Conservation (phyloP, 1,284 basidiomycete genomes). For the Pseudozyma hubeiensis region DNA sequence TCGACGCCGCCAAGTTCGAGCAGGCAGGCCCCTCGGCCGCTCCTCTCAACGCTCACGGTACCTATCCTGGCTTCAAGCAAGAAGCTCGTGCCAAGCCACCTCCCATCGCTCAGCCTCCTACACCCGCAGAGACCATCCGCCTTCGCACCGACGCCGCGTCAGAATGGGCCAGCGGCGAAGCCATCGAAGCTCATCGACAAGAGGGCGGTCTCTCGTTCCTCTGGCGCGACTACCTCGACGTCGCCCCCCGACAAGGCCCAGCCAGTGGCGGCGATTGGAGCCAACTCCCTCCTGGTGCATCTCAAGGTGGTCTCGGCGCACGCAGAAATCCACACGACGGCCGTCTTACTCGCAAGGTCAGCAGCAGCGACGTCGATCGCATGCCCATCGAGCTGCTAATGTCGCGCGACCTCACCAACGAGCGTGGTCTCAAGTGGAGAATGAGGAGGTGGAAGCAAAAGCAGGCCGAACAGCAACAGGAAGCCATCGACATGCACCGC, state of each 20-base stretch:
- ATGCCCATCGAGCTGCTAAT: conserved; percentile 68
- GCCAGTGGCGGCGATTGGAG: conserved; percentile 60
- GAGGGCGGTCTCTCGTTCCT: conserved; percentile 63
- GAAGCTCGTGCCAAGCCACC: conserved; percentile 44
- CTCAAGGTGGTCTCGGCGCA: conserved; percentile 27
- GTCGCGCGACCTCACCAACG: conserved; percentile 61
- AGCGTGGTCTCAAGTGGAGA: conserved; percentile 61
- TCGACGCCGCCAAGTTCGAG: conserved; percentile 15
- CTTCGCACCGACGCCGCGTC: conserved; percentile 35
- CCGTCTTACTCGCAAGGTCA: conserved; percentile 36
- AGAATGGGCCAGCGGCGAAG: conserved; percentile 46
- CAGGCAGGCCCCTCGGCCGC: conserved; percentile 26
- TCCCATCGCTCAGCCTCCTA: conserved; percentile 64
- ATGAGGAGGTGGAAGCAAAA: conserved; percentile 60
- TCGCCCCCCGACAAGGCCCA: conserved; percentile 62
- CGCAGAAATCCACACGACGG: conserved; percentile 33
- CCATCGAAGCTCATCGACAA: conserved; percentile 45
- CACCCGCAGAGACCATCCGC: conserved; percentile 54
- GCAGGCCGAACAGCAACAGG: conserved; percentile 32
- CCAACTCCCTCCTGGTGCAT: conserved; percentile 23
- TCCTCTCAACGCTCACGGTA: conserved; percentile 44
- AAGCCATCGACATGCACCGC: conserved; percentile 18
- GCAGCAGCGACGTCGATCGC: conserved; percentile 56
- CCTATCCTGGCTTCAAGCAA: conserved; percentile 52
- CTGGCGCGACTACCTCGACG: conserved; percentile 62